These are phyloP conservation scores for Sugiyamaella neomexicana DNA, from an alignment of 1,139 yeast genomes.

Conservation along the genomic window DNA sequence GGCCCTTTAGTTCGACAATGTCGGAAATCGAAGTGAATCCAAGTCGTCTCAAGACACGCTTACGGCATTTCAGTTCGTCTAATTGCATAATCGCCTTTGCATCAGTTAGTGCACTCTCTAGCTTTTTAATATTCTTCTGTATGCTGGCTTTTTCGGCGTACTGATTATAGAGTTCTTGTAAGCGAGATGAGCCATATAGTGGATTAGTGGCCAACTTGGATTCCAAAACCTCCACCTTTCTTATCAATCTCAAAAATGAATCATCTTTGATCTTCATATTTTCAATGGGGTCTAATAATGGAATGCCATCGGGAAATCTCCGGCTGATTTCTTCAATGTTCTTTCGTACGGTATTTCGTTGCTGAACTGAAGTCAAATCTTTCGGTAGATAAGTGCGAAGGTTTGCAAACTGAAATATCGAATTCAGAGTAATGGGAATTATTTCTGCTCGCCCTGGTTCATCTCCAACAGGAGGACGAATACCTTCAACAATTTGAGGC, in stretches of 20 bases:
- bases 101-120: slow-evolving; percentile 67
- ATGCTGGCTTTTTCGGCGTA: slow-evolving; percentile 66
- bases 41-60: slow-evolving; percentile 79
- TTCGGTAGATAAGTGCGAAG: slow-evolving; percentile 80
- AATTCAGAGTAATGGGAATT: slow-evolving; percentile 79
- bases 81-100: slow-evolving; percentile 91
- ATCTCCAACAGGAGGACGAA: slow-evolving; percentile 72
- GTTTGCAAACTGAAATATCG: slow-evolving; percentile 73
- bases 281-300: slow-evolving; percentile 82
- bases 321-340: slow-evolving; percentile 76
- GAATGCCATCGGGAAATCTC: slow-evolving; percentile 87
- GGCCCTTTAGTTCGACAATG: slow-evolving; percentile 90
- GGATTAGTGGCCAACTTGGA: slow-evolving; percentile 70
- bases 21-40: slow-evolving; percentile 81
- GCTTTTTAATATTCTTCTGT: slow-evolving; percentile 57
- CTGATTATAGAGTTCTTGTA: slow-evolving; percentile 59
- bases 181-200: slow-evolving; percentile 61
- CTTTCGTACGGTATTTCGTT: slow-evolving; percentile 71
- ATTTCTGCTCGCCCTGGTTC: slow-evolving; percentile 75
- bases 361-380: slow-evolving; percentile 68
- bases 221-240: slow-evolving; percentile 80
- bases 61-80: slow-evolving; percentile 90
- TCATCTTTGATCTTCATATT: slow-evolving; percentile 88
- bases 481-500: slow-evolving; percentile 82
- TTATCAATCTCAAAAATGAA: slow-evolving; percentile 66